Conservation (phyloP, 345 rosid species). For the Anacardium occidentale region DNA sequence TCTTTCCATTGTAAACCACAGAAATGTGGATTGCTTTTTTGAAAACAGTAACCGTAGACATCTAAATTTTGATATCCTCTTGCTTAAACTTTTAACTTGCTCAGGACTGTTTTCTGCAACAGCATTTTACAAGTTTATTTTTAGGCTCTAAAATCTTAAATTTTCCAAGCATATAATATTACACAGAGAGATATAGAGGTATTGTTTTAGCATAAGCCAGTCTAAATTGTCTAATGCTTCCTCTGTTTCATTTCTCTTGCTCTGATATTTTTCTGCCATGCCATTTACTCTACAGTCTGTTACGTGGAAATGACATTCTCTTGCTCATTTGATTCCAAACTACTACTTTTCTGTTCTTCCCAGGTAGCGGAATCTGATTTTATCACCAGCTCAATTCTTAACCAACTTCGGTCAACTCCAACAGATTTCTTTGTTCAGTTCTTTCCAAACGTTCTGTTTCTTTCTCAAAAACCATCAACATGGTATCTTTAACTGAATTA, state of each 20-base stretch:
- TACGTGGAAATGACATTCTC: too few species aligned
- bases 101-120: background rate
- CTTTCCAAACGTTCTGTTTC: background rate
- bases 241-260: background rate
- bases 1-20: constrained; percentile 59
- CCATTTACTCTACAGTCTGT: background rate
- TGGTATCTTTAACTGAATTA: background rate
- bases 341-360: constrained; percentile 13
- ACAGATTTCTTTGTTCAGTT: background rate
- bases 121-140: too few species aligned
- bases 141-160: background rate
- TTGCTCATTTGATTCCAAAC: background rate
- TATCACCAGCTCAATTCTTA: background rate
- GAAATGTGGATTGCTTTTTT: constrained; percentile 1
- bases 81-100: background rate
- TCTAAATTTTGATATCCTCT: background rate
- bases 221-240: too few species aligned
- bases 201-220: background rate
- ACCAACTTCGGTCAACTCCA: background rate
- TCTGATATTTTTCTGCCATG: background rate
- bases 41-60: background rate
- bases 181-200: too few species aligned
- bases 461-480: background rate
- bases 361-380: background rate
- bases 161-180: too few species aligned